Evolutionary conservation across 2,329 filamentous ascomycete genomes (phyloP), one percentile per base, ranked within the genome.

Genomic region (Alternaria conjuncta): DNA sequence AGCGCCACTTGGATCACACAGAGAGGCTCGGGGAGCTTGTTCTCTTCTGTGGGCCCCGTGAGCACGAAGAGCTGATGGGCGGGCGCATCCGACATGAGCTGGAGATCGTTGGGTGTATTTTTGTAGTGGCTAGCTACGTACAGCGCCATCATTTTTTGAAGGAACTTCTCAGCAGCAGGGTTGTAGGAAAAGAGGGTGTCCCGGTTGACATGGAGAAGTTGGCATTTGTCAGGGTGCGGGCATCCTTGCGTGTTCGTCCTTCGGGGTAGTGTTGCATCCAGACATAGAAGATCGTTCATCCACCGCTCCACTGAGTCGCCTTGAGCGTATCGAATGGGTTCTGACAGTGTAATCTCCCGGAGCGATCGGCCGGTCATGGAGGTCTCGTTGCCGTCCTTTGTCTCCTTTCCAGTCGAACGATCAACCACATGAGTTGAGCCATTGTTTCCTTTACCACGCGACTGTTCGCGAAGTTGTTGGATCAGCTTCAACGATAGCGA

Each of bases 171-270:
- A 3, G 96, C 96, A 20, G 98, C 93, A 3, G 94, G 93, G 75
- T 99, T 96, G 84, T 96, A 99, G 12, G 95, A 98, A 83, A 99
- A 99, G 13, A 99, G 87, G 9, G 95, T 98, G 82, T 99, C 96
- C 60, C 96, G 91, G 82, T 98, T 99, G 73, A 99, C 94, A 72
- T 94, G 90, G 61, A 98, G 87, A 59, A 99, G 88, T 81, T 99
- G 91, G 80, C 96, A 99, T 78, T 96, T 89, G 9, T 90, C 91
- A 1, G 95, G 96, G 79, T 97, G 94, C 4, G 96, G 96, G 77
- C 90, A 96, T 64, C 94, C 94, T 72, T 91, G 88, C 5, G 88
- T 87, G 76, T 85, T 89, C 63, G 90, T 84, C 76, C 90, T 93
- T 15, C 89, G 90, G 20, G 95, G 93, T 8, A 97, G 85, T 11